These are phyloP conservation scores for Aureobasidium sp. DNA, from an alignment of 2,329 filamentous ascomycete genomes.

Conservation along the genomic window DNA sequence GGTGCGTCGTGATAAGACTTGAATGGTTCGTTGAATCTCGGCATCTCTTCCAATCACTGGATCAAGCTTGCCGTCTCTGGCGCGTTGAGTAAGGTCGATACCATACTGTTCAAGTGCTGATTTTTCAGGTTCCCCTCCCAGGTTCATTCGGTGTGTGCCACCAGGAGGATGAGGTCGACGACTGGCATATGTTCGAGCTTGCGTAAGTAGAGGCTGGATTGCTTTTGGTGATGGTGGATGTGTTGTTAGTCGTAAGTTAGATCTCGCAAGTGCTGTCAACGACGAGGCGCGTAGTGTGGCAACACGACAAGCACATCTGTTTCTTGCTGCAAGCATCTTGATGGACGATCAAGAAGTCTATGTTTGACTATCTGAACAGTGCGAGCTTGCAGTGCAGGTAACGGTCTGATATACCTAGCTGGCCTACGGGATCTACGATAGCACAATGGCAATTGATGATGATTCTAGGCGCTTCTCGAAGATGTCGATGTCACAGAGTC, in stretches of 20 bases:
- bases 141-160: conserved; percentile 88
- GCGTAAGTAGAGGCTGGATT: conserved; percentile 12
- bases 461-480: conserved; percentile 15
- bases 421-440: background rate
- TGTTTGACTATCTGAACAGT: background rate
- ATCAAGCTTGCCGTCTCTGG: conserved; percentile 83
- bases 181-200: conserved; percentile 39
- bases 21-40: conserved; percentile 90
- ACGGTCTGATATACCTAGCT: conserved; percentile 12
- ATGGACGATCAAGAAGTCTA: background rate
- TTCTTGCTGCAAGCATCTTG: conserved; percentile 16
- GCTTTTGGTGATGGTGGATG: background rate
- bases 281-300: background rate
- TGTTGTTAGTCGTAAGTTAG: background rate
- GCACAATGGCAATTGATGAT: conserved; percentile 5
- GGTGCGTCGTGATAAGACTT: conserved; percentile 83
- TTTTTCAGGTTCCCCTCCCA: conserved; percentile 71
- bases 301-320: conserved; percentile 6
- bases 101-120: conserved; percentile 86
- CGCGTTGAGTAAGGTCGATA: conserved; percentile 78
- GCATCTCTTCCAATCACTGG: conserved; percentile 89
- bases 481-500: conserved; percentile 8
- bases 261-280: background rate
- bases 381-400: background rate
- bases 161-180: conserved; percentile 75